Conservation (phyloP, 2,329 filamentous ascomycete genomes). For the Nigrospora oryzae region DNA sequence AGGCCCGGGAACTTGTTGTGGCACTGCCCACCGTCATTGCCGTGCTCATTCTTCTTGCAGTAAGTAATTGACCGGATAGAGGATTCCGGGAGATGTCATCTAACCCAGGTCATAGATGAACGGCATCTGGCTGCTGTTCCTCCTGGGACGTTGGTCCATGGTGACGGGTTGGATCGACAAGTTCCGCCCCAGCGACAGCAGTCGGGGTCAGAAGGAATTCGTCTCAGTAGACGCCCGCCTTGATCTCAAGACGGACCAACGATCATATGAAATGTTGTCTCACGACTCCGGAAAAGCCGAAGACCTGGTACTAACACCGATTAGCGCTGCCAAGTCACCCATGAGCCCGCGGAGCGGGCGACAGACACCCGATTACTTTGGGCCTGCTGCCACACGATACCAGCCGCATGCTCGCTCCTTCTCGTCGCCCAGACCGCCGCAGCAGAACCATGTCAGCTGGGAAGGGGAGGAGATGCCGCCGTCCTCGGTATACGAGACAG, state of each 20-base stretch:
- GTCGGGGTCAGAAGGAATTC: constrained; percentile 64
- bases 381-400: constrained; percentile 40
- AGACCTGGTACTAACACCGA: constrained; percentile 42
- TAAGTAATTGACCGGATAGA: constrained; percentile 33
- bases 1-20: constrained; percentile 57
- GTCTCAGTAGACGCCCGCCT: constrained; percentile 74
- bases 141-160: constrained; percentile 81
- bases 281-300: constrained; percentile 36
- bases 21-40: constrained; percentile 71
- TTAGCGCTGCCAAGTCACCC: constrained; percentile 28
- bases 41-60: constrained; percentile 72
- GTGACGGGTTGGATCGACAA: constrained; percentile 73
- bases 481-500: constrained; percentile 22
- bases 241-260: constrained; percentile 52
- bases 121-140: constrained; percentile 74
- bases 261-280: constrained; percentile 76
- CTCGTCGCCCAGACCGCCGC: constrained; percentile 44
- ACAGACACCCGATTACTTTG: constrained; percentile 47
- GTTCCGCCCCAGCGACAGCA: constrained; percentile 35
- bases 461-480: constrained; percentile 5
- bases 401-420: constrained; percentile 46
- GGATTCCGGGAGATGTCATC: background rate
- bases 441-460: constrained; percentile 27
- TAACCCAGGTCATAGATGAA: constrained; percentile 47
- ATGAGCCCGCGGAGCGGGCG: constrained; percentile 25